Evolutionary conservation across 352 stramenopile genomes (phyloP), one percentile per base, ranked within the genome.

Genomic region (Lagenidium giganteum): DNA sequence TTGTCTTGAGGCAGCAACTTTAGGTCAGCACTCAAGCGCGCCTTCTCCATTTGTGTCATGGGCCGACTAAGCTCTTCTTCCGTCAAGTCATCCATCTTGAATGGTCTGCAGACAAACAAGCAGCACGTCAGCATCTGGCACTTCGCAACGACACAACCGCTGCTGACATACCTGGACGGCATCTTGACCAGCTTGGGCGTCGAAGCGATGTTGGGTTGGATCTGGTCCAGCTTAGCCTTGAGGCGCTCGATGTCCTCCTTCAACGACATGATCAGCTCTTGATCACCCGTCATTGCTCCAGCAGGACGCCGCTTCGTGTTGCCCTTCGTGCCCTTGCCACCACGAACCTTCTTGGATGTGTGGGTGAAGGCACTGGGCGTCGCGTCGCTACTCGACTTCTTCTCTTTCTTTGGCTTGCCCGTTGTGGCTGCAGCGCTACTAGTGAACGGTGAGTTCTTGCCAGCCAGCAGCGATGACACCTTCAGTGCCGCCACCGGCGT

Each of bases 1-100:
- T 89, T 89, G 36, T 89, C 75, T 58, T 85, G 67, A 0, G 77
- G 72, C 8, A 89, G 66, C 9, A 69, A 57, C 53, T 81, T 81
- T 31, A 89, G 81, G 20, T 89, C 77, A 6, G 67, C 59, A 42
- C 73, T 79, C 30, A 89, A 55, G 11, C 72, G 70, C 47, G 70
- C 70, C 50, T 87, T 89, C 30, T 89, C 77, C 53, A 70, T 70
- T 35, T 83, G 65, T 27, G 67, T 84, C 77, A 89, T 87, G 20
- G 77, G 73, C 40, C 83, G 67, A 29, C 78, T 83, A 5, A 88
- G 61, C 46, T 88, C 71, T 30, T 88, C 76, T 36, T 88, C 76
- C 18, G 76, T 88, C 48, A 88, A 55, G 48, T 88, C 76, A 34
- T 85, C 72, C 76, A 88, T 88, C 31, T 80, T 82, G 42, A 88